Evolutionary conservation across 2,329 filamentous ascomycete genomes (phyloP), one percentile per base, ranked within the genome.

Genomic region (Ceratocystis lukuohia): DNA sequence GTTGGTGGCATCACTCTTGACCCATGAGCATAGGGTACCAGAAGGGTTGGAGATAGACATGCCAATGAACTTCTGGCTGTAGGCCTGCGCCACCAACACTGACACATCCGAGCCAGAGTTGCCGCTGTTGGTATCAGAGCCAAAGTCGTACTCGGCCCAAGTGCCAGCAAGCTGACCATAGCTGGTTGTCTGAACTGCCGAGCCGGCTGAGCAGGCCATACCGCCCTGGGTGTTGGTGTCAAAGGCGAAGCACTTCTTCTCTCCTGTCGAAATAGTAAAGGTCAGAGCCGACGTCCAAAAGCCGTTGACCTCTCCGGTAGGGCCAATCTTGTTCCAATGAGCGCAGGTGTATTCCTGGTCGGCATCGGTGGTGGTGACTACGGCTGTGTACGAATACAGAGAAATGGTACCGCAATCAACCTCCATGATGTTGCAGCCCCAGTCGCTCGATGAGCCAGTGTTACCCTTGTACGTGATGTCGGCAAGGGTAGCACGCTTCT

Each of bases 301-400:
- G 70, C 80, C 80, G 71, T 80, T 75, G 72, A 82, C 76, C 45
- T 68, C 66, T 48, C 75, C 74, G 61, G 75, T 70, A 15, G 74
- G 71, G 57, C 80, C 80, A 65, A 82, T 80, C 79, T 83, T 83
- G 78, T 80, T 80, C 75, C 74, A 81, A 75, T 76, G 78, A 45
- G 71, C 70, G 71, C 80, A 81, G 68, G 74, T 71, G 66, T 75
- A 74, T 57, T 71, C 63, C 6, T 20, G 5, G 45, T 48, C 45
- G 69, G 66, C 72, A 64, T 74, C 72, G 63, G 74, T 75, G 71
- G 76, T 75, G 64, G 72, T 72, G 71, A 80, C 79, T 69, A 73
- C 73, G 68, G 75, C 69, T 22, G 74, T 73, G 75, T 81, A 80
- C 65, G 77, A 68, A 75, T 82, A 82, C 69, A 76, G 64, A 68